Evolutionary conservation across 148 eudicot species (phyloP).

Genomic region (Camellia lanceoleosa): DNA sequence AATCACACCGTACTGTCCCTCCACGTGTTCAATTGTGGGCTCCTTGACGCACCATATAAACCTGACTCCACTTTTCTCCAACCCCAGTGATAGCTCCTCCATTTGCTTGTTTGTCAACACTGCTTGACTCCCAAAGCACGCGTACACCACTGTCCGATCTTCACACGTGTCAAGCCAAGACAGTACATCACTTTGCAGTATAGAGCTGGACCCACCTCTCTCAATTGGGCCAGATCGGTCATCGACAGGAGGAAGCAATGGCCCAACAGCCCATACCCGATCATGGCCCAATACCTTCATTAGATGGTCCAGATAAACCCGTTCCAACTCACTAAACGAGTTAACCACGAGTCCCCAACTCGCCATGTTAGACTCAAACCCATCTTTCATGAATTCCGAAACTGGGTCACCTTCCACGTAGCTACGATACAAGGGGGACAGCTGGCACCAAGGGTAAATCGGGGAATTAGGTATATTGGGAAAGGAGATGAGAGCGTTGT

Average conservation of each 20-base stretch:
- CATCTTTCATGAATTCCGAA: constrained; percentile 28
- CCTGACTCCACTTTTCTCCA: constrained; percentile 36
- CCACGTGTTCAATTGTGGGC: constrained; percentile 24
- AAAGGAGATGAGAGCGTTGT: constrained; percentile 14
- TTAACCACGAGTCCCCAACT: constrained; percentile 44
- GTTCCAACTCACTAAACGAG: constrained; percentile 38
- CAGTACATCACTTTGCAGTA: constrained; percentile 11
- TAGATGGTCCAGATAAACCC: constrained; percentile 24
- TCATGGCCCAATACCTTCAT: constrained; percentile 28
- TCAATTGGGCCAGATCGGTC: not conserved
- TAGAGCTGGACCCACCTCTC: constrained; percentile 28
- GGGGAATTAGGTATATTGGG: constrained; percentile 32
- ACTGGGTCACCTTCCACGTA: constrained; percentile 25
- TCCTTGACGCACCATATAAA: constrained; percentile 34
- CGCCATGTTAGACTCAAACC: constrained; percentile 10
- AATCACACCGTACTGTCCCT: constrained; percentile 22
- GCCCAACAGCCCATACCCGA: constrained; percentile 40
- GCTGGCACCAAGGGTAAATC: constrained; percentile 37
- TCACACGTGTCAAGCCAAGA: constrained; percentile 40
- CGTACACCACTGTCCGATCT: constrained; percentile 29
- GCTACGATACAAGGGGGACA: constrained; percentile 31
- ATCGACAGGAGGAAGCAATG: constrained; percentile 24
- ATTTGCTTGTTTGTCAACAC: constrained; percentile 40
- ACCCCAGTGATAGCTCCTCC: constrained; percentile 25
- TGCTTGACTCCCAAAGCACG: constrained; percentile 43